Evolutionary conservation across 768 basidiomycete genomes (phyloP), one percentile per base, ranked within the genome.

Genomic region (Russula ochroleuca): DNA sequence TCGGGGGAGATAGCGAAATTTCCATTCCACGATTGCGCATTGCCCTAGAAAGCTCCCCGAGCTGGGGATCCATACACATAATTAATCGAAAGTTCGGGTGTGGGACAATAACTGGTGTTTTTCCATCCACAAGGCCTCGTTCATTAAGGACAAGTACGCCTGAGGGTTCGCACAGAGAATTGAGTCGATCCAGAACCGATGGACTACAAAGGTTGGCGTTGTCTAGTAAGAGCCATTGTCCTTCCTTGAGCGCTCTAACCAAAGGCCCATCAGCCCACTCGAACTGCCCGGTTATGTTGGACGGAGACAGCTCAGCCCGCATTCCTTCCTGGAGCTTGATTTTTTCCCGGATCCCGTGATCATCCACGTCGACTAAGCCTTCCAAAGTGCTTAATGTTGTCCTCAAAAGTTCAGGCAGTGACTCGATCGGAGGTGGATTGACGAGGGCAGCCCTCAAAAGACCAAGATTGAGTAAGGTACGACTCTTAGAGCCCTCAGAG

Each of bases 21-120:
- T 99, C 97, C 40, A 97, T 78, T 19, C 96, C 96, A 61, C 97
- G 85, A 75, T 99, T 99, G 28, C 97, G 88, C 97, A 99, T 99
- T 2, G 97, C 97, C 41, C 97, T 82, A 1, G 97, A 98, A 13
- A 98, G 78, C 75, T 99, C 97, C 50, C 97, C 97, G 65, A 88
- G 82, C 65, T 87, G 86, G 33, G 93, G 90, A 71, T 99, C 92
- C 57, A 95, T 85, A 2, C 87, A 84, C 94, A 99, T 96, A 76
- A 98, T 89, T 6, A 99, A 78, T 31, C 95, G 83, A 77, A 99
- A 99, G 68, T 87, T 79, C 2, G 88, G 85, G 72, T 98, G 95
- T 2, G 97, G 95, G 47, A 75, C 78, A 66, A 98, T 76, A 57
- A 85, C 73, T 69, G 93, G 85, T 2, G 94, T 84, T 23, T 79